Conservation (phyloP, 1,284 basidiomycete species). For the Prillingera fragicola region DNA sequence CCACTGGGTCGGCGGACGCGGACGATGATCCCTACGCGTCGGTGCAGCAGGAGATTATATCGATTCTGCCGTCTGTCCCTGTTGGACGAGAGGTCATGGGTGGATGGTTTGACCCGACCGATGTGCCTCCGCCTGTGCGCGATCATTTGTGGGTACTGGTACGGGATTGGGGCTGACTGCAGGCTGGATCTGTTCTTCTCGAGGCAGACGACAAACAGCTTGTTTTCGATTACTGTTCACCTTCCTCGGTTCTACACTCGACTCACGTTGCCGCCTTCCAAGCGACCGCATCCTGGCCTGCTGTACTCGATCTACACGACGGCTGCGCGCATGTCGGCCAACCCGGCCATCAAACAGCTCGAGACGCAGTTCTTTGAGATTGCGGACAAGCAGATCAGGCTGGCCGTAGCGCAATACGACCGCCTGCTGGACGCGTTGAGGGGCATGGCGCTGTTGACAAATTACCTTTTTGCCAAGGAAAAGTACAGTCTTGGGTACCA, state of each 20-base stretch:
- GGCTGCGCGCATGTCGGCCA: slow-evolving; percentile 23
- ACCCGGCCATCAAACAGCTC: slow-evolving; percentile 26
- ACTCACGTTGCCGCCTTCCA: slow-evolving; percentile 21
- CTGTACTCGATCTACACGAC: slow-evolving; percentile 27
- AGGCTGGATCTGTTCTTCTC: slow-evolving; percentile 28
- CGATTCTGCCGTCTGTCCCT: slow-evolving; percentile 11
- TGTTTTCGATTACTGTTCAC: slow-evolving; percentile 16
- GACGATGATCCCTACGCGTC: no score
- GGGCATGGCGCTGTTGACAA: slow-evolving; percentile 26
- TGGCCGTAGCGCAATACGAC: slow-evolving; percentile 25
- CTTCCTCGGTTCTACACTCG: slow-evolving; percentile 27
- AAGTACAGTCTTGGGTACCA: slow-evolving; percentile 28
- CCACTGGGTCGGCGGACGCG: no score
- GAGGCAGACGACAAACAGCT: slow-evolving; percentile 6
- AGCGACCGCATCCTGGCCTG: slow-evolving; percentile 26
- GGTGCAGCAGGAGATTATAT: no score
- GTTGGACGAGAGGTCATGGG: slow-evolving; percentile 21
- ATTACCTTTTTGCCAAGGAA: slow-evolving; percentile 28
- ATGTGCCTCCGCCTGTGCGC: slow-evolving; percentile 28
- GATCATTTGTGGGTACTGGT: slow-evolving; percentile 29
- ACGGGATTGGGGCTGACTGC: slow-evolving; percentile 10
- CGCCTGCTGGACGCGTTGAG: slow-evolving; percentile 31
- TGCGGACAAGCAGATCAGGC: slow-evolving; percentile 27
- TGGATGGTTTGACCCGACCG: slow-evolving; percentile 37
- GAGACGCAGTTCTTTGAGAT: slow-evolving; percentile 31